Evolutionary conservation across 2,329 filamentous ascomycete species (phyloP).

Genomic region (Aureobasidium mangrovei): DNA sequence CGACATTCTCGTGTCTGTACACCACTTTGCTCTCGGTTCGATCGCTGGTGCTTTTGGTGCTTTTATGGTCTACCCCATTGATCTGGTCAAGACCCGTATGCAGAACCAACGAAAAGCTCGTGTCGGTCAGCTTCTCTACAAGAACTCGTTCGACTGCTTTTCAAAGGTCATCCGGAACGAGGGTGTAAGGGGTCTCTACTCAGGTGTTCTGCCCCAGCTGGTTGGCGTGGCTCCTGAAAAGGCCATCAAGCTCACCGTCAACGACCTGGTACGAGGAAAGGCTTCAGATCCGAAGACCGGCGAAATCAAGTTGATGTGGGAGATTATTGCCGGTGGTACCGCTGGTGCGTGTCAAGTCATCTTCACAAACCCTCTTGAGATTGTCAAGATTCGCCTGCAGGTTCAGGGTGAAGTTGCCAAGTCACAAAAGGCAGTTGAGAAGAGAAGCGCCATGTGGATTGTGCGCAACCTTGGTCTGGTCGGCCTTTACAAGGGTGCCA

Average conservation of each 20-base stretch:
- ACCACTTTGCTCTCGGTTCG: slow-evolving; percentile 85
- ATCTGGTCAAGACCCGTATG: slow-evolving; percentile 96
- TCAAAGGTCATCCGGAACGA: slow-evolving; percentile 90
- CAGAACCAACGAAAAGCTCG: slow-evolving; percentile 85
- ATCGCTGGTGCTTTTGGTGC: slow-evolving; percentile 93
- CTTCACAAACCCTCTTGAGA: slow-evolving; percentile 96
- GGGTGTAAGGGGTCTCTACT: slow-evolving; percentile 82
- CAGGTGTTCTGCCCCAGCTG: slow-evolving; percentile 86
- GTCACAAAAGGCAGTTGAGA: slow-evolving; percentile 60
- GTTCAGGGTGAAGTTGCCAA: slow-evolving; percentile 95
- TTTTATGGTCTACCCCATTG: slow-evolving; percentile 99
- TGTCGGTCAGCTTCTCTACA: slow-evolving; percentile 83
- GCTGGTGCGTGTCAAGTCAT: slow-evolving; percentile 95
- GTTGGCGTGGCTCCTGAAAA: slow-evolving; percentile 98
- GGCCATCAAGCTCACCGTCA: slow-evolving; percentile 97
- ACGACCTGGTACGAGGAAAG: slow-evolving; percentile 74
- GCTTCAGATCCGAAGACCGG: slow-evolving; percentile 67
- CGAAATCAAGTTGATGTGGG: slow-evolving; percentile 59
- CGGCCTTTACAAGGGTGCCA: slow-evolving; percentile 93
- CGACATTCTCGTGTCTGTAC: slow-evolving; percentile 63
- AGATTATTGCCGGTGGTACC: slow-evolving; percentile 78
- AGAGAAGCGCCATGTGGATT: slow-evolving; percentile 95
- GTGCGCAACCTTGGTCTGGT: slow-evolving; percentile 88
- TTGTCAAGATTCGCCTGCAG: slow-evolving; percentile 97
- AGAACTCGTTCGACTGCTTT: slow-evolving; percentile 94